Conservation (phyloP, 768 basidiomycete species). For the Pleurotus tuoliensis region DNA sequence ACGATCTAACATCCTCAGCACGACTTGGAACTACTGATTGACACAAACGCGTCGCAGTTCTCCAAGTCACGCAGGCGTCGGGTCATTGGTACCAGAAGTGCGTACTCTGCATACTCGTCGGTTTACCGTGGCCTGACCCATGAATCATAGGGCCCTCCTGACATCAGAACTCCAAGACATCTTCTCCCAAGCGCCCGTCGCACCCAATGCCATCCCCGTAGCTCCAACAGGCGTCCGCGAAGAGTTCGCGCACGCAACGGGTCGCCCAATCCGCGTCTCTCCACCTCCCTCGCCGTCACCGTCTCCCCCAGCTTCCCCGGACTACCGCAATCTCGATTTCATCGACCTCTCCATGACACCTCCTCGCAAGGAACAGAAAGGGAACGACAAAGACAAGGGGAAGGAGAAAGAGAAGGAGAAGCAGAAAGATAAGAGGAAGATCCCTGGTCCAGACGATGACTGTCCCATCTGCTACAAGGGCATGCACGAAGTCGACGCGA, state of each 20-base stretch:
- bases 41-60: constrained; percentile 34
- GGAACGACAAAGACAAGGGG: constrained; percentile 27
- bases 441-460: constrained; percentile 64
- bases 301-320: neutral
- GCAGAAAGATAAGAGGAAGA: constrained; percentile 19
- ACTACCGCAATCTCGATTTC: neutral
- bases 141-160: constrained; percentile 54
- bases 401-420: neutral
- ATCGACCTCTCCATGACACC: constrained; percentile 7
- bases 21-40: neutral
- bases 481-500: constrained; percentile 51
- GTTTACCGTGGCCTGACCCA: neutral
- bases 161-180: constrained; percentile 62
- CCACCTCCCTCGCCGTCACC: constrained; percentile 14
- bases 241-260: constrained; percentile 59
- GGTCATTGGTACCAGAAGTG: constrained; percentile 73
- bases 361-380: constrained; percentile 6
- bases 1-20: neutral
- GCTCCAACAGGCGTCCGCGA: constrained; percentile 52
- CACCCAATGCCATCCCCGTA: constrained; percentile 48
- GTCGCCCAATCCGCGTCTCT: constrained; percentile 28
- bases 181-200: constrained; percentile 63
- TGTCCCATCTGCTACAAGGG: constrained; percentile 78
- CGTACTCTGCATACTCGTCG: constrained; percentile 14
- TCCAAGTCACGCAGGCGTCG: constrained; percentile 56